Conservation (phyloP, 2,329 filamentous ascomycete species). For the Neonectria sp. region DNA sequence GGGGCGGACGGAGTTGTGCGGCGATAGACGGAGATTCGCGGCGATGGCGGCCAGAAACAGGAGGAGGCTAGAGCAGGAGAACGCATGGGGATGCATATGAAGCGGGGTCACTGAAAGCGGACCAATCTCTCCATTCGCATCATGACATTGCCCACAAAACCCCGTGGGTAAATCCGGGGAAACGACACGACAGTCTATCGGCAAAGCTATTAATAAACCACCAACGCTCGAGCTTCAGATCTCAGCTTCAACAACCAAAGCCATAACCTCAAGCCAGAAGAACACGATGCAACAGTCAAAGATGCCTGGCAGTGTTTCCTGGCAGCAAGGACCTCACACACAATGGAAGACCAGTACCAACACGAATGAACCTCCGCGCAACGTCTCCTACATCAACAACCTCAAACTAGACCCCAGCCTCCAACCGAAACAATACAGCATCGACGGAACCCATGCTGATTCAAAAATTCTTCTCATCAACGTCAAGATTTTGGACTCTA, state of each 20-base stretch:
- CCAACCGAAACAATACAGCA: slow-evolving; percentile 15
- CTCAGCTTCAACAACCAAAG: not conserved
- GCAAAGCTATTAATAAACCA: no score
- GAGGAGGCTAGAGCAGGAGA: not conserved
- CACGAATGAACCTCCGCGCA: not conserved
- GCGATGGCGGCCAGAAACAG: slow-evolving; percentile 14
- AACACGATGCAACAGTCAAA: slow-evolving; percentile 14
- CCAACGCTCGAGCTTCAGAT: no score
- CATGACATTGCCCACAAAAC: no score
- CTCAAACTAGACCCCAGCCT: slow-evolving; percentile 12
- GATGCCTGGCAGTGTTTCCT: slow-evolving; percentile 19
- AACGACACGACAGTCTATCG: no score
- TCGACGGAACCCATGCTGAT: slow-evolving; percentile 5
- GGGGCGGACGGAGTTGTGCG: slow-evolving; percentile 2
- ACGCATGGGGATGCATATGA: not conserved
- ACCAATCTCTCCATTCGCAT: no score
- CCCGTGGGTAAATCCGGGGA: no score
- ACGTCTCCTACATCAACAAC: slow-evolving; percentile 21
- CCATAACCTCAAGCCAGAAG: not conserved
- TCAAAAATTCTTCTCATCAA: slow-evolving; percentile 15
- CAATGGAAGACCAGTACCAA: slow-evolving; percentile 5
- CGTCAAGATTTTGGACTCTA: slow-evolving; percentile 21
- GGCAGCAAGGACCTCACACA: slow-evolving; percentile 21
- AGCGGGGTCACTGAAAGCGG: no score
- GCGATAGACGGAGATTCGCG: slow-evolving; percentile 30